Evolutionary conservation across 306 rosid genomes (phyloP).

Genomic region (Inga leiocalycina): DNA sequence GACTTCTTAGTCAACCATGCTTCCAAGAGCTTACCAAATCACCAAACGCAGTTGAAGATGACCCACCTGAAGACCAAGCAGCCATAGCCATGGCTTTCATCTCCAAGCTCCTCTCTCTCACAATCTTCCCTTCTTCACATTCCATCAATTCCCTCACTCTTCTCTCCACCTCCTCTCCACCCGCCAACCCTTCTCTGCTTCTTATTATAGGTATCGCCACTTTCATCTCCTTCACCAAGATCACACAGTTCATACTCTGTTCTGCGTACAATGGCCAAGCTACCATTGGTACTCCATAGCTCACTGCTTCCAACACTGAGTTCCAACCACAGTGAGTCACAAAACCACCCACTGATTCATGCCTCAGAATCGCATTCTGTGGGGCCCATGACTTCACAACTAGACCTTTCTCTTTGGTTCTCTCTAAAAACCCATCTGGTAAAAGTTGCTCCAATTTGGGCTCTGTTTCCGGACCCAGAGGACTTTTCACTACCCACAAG

Average conservation of each 20-base stretch:
- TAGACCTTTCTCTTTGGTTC: constrained; percentile 40
- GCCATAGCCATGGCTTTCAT: constrained; percentile 29
- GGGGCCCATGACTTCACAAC: constrained; percentile 54
- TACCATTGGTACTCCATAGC: constrained; percentile 41
- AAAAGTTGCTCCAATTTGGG: constrained; percentile 38
- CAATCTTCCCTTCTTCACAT: constrained; percentile 27
- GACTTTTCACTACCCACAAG: constrained; percentile 55
- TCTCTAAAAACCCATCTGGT: constrained; percentile 41
- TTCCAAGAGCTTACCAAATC: constrained; percentile 24
- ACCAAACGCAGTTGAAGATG: constrained; percentile 20
- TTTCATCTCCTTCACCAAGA: constrained; percentile 54
- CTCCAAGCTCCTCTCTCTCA: constrained; percentile 14
- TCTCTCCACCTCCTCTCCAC: constrained; percentile 33
- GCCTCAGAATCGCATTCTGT: constrained; percentile 49
- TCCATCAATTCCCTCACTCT: constrained; percentile 31
- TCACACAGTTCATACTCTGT: constrained; percentile 44
- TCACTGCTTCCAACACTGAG: constrained; percentile 58
- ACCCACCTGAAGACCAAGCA: constrained; percentile 26
- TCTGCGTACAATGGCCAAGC: constrained; percentile 73
- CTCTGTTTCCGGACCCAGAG: not conserved
- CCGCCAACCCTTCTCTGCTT: constrained; percentile 5
- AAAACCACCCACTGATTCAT: constrained; percentile 66
- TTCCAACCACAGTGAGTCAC: constrained; percentile 80
- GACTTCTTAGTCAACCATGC: not conserved
- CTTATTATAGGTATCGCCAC: constrained; percentile 38